phyloP scores from a whole-genome alignment of 2,329 filamentous ascomycete species.

The Zopfia rhizophila region DNA sequence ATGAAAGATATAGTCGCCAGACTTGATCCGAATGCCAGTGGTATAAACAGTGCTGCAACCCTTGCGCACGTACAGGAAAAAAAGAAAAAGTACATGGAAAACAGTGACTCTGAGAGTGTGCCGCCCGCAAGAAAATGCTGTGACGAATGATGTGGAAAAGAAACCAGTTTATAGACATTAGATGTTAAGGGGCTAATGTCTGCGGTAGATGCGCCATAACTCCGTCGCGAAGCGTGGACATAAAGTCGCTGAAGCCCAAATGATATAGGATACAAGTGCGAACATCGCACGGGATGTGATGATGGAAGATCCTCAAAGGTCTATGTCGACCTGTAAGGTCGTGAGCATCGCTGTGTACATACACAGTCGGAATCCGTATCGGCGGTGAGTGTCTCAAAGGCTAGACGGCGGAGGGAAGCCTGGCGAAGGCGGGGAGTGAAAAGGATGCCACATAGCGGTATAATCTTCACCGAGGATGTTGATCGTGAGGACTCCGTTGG shows the following conservation, averaged over 20 bases:
- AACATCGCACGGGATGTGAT: constrained; percentile 28
- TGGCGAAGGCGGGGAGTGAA: constrained; percentile 11
- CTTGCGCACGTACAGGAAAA: constrained; percentile 27
- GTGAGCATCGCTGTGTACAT: constrained; percentile 13
- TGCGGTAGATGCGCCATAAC: constrained; percentile 41
- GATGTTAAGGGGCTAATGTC: constrained; percentile 38
- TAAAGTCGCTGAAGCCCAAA: constrained; percentile 33
- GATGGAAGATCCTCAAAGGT: constrained; percentile 20
- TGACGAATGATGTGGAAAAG: constrained; percentile 31
- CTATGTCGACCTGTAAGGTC: constrained; percentile 25
- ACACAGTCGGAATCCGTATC: too few relatives aligned
- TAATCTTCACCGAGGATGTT: constrained; percentile 47
- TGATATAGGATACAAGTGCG: constrained; percentile 47
- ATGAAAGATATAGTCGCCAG: constrained; percentile 33
- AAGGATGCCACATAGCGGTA: constrained; percentile 2
- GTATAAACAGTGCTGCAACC: constrained; percentile 43
- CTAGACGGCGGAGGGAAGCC: too few relatives aligned
- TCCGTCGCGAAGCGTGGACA: constrained; percentile 40
- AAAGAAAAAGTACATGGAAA: constrained; percentile 33
- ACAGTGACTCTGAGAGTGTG: constrained; percentile 12
- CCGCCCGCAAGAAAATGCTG: constrained; percentile 31
- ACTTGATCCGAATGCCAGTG: constrained; percentile 37
- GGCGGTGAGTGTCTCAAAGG: too few relatives aligned
- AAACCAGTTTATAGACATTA: constrained; percentile 48
- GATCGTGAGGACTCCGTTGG: constrained; percentile 51